Evolutionary conservation across 2,329 filamentous ascomycete genomes (phyloP), one percentile per base, ranked within the genome.

Genomic region (Thelonectria olida): DNA sequence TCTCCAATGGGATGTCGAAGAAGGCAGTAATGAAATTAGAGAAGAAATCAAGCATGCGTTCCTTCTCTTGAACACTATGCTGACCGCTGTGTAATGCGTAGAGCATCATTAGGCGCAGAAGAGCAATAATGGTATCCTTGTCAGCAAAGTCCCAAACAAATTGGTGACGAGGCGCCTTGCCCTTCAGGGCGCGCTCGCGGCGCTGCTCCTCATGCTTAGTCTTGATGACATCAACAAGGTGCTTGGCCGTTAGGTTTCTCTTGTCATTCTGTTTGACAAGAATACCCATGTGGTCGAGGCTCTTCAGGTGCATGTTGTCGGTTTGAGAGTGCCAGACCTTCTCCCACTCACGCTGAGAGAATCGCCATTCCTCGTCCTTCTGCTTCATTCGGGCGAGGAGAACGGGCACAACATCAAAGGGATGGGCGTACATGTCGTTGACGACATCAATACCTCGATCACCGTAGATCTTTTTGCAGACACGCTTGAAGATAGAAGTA

Each of bases 241-340:
- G 91, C 79, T 98, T 98, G 4, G 91, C 89, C 50, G 95, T 92
- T 62, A 97, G 92, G 67, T 92, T 90, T 68, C 93, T 91, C 85
- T 98, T 98, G 79, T 99, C 96, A 36, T 86, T 89, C 65, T 90
- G 88, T 80, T 96, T 97, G 72, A 93, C 92, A 54, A 93, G 90
- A 61, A 97, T 93, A 19, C 93, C 93, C 85, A 98, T 97, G 73
- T 99, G 96, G 73, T 99, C 96, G 53, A 99, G 87, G 76, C 93
- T 97, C 81, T 93, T 96, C 80, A 96, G 92, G 78, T 97, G 97
- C 81, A 97, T 95, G 72, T 91, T 90, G 74, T 97, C 91, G 22
- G 95, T 98, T 80, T 98, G 96, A 50, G 93, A 90, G 65, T 96
- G 93, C 96, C 96, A 99, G 7, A 99, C 93, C 79, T 97, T 97